These are phyloP conservation scores for Xylaria sp. DNA, from an alignment of 2,329 filamentous ascomycete species.

Conservation along the genomic window DNA sequence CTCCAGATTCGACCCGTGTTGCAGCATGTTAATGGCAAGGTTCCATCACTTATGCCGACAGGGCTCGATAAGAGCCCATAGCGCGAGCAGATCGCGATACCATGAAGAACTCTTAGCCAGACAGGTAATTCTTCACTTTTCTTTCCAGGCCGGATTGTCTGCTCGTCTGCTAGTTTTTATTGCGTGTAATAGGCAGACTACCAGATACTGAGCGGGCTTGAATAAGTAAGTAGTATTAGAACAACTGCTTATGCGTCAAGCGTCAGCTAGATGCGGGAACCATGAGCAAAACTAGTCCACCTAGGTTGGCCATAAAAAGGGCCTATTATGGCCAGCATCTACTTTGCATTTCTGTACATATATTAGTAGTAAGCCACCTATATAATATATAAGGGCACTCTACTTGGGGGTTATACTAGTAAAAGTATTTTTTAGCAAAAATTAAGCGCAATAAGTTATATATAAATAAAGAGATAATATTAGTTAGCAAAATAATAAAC, in stretches of 20 bases:
- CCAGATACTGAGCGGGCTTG: too few species aligned
- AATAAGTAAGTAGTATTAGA: background rate
- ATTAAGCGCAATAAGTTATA: too few species aligned
- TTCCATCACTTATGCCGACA: slow-evolving; percentile 6
- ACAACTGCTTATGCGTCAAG: background rate
- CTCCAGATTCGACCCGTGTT: slow-evolving; percentile 1
- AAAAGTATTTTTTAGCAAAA: too few species aligned
- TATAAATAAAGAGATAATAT: too few species aligned
- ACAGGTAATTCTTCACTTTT: background rate
- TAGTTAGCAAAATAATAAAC: too few species aligned
- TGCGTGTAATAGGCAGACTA: background rate
- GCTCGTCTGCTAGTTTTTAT: background rate
- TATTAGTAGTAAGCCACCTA: too few species aligned
- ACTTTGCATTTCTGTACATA: too few species aligned
- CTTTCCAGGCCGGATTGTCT: background rate
- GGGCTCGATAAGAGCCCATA: background rate
- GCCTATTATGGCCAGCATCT: too few species aligned
- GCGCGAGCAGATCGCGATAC: background rate
- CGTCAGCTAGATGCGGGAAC: background rate
- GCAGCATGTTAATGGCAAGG: slow-evolving; percentile 3
- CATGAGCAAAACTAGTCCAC: too few species aligned
- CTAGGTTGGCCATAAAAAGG: too few species aligned
- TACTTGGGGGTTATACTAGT: too few species aligned
- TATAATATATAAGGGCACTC: too few species aligned
- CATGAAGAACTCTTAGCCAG: background rate